Evolutionary conservation across 202 grass and related monocot genomes (phyloP).

Genomic region (Carex sylvatica): DNA sequence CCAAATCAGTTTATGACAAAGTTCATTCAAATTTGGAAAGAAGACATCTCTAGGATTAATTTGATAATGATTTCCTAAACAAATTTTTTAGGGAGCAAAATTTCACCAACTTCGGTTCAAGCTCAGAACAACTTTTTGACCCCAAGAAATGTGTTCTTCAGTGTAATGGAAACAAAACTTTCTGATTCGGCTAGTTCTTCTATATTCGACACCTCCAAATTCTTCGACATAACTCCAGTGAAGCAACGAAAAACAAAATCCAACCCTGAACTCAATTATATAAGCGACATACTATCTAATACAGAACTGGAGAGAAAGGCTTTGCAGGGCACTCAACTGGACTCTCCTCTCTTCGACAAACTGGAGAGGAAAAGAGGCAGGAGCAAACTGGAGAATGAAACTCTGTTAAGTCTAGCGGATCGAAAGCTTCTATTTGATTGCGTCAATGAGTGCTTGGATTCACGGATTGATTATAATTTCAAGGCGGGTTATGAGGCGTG

Average conservation of each 20-base stretch:
- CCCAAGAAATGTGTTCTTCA: slow-evolving; percentile 27
- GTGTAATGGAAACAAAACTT: slow-evolving; percentile 39
- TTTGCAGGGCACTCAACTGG: slow-evolving; percentile 35
- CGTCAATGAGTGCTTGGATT: slow-evolving; percentile 61
- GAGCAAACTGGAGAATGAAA: slow-evolving; percentile 21
- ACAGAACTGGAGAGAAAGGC: slow-evolving; percentile 39
- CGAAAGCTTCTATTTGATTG: slow-evolving; percentile 54
- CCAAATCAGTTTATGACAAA: neutral
- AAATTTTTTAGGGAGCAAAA: slow-evolving; percentile 42
- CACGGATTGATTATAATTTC: slow-evolving; percentile 44
- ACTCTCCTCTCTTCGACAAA: slow-evolving; percentile 49
- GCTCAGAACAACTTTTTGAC: slow-evolving; percentile 31
- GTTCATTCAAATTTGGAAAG: neutral
- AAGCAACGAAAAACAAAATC: slow-evolving; percentile 25
- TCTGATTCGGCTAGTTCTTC: slow-evolving; percentile 50
- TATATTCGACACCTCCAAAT: slow-evolving; percentile 36
- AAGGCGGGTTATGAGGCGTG: slow-evolving; percentile 70
- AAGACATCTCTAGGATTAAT: neutral
- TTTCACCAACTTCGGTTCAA: slow-evolving; percentile 37
- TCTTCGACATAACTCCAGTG: slow-evolving; percentile 34
- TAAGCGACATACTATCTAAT: slow-evolving; percentile 46
- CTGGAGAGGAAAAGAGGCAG: slow-evolving; percentile 37
- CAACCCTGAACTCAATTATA: slow-evolving; percentile 43
- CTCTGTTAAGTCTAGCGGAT: slow-evolving; percentile 20
- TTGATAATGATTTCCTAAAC: neutral